Base-by-base conservation (phyloP, 2,329 filamentous ascomycete species). In the Aspergillus unguis region DNA sequence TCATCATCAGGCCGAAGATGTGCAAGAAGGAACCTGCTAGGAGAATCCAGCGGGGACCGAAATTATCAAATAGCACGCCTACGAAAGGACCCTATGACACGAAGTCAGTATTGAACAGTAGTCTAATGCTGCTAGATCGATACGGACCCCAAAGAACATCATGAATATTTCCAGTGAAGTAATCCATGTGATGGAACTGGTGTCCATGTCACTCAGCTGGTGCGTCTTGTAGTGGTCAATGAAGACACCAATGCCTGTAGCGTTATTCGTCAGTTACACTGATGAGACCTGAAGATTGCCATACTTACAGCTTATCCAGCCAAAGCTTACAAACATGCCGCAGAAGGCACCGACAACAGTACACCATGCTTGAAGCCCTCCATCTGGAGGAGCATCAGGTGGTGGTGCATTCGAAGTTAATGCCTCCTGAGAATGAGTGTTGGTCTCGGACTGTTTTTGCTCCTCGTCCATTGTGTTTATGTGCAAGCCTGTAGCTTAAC, bases 1-100 rank as follows among this genome's bases (percentile, higher is more conserved):
- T 72, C 80, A 82, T 82, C 79, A 82, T 82, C 32, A 83, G 65
- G 4, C 79, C 79, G 52, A 82, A 79, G 45, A 82, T 76, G 52
- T 82, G 79, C 52, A 83, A 62, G 53, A 82, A 72, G 3, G 75
- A 75, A 11, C 80, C 80, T 37, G 71, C 62, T 0, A 79, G 37
- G 3, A 81, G 65, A 0, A 87, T 50, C 53, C 72, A 77, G 28
- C 77, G 75, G 0, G 85, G 83, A 0, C 85, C 85, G 56, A 83
- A 80, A 52, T 76, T 80, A 62, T 88, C 86, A 60, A 79, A 56
- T 4, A 56, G n/a, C 2, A 54, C 48, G 2, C 54, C 54, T 23
- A 56, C 48, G 32, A 56, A 46, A 4, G 54, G 54, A 23, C 54
- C 54, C 54, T 56, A 6, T 3, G 5, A 47, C 33, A 6, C 17